Evolutionary conservation across 495 filamentous ascomycete genomes (phyloP), one percentile per base, ranked within the genome.

Genomic region (Letharia lupina): DNA sequence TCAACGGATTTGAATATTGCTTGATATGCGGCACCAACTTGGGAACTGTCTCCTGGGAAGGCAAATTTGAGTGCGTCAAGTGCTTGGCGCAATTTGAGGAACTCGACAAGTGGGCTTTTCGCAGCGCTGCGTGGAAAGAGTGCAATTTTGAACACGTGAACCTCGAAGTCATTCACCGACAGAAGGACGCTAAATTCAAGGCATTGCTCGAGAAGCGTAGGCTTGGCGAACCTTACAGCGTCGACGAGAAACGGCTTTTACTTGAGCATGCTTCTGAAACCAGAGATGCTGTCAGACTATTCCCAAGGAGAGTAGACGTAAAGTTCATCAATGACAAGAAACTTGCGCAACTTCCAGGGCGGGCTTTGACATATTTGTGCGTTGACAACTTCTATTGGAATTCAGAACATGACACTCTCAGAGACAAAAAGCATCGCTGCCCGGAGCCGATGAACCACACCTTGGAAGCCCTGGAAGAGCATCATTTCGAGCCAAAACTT

Each of bases 141-240:
- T 77, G 73, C 62, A 47, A 70, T 28, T 77, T 78, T 57, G 58
- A 39, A 12, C 71, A 75, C 63, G 70, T 74, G 18, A 70, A 81
- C 35, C 76, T 86, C 2, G 77, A 76, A 3, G 73, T 73, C 4
- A 81, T 84, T 12, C 82, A 86, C 62, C 80, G 84, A 9, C 84
- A 86, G 64, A 77, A 68, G 20, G 83, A 86, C 61, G 50, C 61
- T 33, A 65, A 65, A 0, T 85, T 86, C 64, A 80, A 81, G 42
- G 65, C 73, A 6, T 78, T 86, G 12, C 75, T 86, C 1, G 74
- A 86, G 37, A 83, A 80, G 60, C 79, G 77, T 57, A 75, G 83
- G 1, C 70, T 80, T 41, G 83, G 83, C 9, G 42, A 73, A 11
- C 61, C 64, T 8, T 72, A 83, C 6, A 71, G 62, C 16, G n/a